Conservation (phyloP, 2,329 filamentous ascomycete genomes). For the Aspergillus phoenicis region DNA sequence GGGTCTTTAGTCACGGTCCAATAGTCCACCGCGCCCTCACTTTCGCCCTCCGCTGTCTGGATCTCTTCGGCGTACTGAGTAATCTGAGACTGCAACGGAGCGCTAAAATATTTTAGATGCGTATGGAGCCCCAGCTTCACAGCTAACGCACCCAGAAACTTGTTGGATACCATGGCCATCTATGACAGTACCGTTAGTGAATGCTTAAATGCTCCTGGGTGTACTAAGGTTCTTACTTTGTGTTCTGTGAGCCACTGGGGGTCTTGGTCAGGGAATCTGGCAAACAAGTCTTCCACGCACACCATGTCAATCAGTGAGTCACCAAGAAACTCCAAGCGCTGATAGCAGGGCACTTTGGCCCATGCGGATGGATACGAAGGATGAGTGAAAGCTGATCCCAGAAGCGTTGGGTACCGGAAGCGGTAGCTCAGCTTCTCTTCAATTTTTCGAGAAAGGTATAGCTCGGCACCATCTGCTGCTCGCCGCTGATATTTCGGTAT, state of each 20-base stretch:
- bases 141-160: constrained; percentile 81
- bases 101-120: constrained; percentile 61
- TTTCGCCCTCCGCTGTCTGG: constrained; percentile 34
- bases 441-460: constrained; percentile 68
- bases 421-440: constrained; percentile 61
- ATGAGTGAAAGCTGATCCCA: constrained; percentile 85
- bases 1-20: constrained; percentile 47
- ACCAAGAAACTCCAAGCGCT: constrained; percentile 88
- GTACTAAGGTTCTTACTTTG: constrained; percentile 56
- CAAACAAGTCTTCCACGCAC: constrained; percentile 80
- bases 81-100: constrained; percentile 47
- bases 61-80: constrained; percentile 51
- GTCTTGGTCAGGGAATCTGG: constrained; percentile 73
- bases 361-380: constrained; percentile 75
- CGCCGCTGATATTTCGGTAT: constrained; percentile 71
- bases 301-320: constrained; percentile 86
- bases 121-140: constrained; percentile 77
- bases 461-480: constrained; percentile 65
- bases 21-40: constrained; percentile 42
- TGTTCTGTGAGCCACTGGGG: constrained; percentile 98
- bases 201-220: not conserved
- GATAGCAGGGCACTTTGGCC: constrained; percentile 82
- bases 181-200: constrained; percentile 26
- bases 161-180: constrained; percentile 98
- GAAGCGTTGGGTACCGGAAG: constrained; percentile 74